Evolutionary conservation across 176 grass and related monocot genomes (phyloP).

Genomic region (Avena insularis): DNA sequence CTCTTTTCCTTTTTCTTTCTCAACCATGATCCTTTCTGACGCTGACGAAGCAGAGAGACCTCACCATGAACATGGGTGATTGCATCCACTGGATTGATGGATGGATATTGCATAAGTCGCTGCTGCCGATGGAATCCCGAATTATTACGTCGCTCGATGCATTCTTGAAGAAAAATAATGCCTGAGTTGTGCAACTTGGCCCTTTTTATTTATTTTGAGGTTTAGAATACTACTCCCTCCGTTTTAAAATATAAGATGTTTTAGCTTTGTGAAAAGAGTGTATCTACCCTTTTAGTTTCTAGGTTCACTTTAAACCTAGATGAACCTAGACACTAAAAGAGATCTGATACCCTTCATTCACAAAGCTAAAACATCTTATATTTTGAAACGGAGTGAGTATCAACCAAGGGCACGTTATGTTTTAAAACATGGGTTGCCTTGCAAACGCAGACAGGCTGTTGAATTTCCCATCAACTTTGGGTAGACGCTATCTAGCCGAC

Average conservation of each 20-base stretch:
- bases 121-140: background rate
- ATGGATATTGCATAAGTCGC: conserved; percentile 3
- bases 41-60: background rate
- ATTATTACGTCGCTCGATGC: background rate
- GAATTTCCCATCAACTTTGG: background rate
- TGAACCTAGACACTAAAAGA: no score
- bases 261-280: no score
- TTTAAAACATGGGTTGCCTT: background rate
- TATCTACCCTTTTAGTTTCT: no score
- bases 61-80: conserved; percentile 24
- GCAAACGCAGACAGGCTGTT: background rate
- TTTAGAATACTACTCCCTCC: background rate
- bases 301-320: no score
- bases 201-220: background rate
- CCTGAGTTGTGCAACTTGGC: background rate
- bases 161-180: background rate
- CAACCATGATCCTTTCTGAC: conserved; percentile 4
- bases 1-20: background rate
- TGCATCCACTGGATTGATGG: background rate
- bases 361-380: no score
- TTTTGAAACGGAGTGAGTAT: no score
- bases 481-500: conserved; percentile 24
- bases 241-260: no score
- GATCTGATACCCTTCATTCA: no score
- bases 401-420: background rate